Evolutionary conservation across 345 rosid genomes (phyloP), one percentile per base, ranked within the genome.

Genomic region (Abelmoschus esculentus): DNA sequence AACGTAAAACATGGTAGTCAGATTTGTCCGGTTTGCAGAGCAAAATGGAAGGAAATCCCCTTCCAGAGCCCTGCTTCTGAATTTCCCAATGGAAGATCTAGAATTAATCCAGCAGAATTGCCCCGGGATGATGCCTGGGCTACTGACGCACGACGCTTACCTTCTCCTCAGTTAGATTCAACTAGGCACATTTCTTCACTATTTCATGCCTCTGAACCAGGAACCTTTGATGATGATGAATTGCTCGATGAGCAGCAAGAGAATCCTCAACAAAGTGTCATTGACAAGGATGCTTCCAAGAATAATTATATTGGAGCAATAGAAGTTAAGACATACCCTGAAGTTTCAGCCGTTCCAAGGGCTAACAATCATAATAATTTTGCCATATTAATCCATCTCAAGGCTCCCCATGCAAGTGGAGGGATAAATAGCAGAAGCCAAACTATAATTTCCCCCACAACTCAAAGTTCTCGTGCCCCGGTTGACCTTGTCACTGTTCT

Each of bases 401-500:
- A 90, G 72, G 99, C 99, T 77, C 88, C 96, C 57, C 66, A 76
- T 67, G 62, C 81, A 19, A 73, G 73, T 67, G 78, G 71, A 70
- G 75, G 75, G 22, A 72, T 79, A 69, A 67, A 74, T 72, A 38
- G 59, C 15, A 18, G 28, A 22, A 62, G 68, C 32, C 78, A 72
- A 54, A 61, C 61, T 65, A 81, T 72, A 46, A 32, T 66, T 10
- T 68, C 63, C 3, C 17, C 69, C 19, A 29, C 40, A 29, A 50
- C 81, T 72, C 80, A 76, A 57, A 75, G 73, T 71, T 83, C 91
- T 7, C 93, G 97, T 34, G 92, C 92, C 71, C 86, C 97, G 12
- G 83, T 96, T 28, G 99, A 96, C 78, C 84, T 96, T 61, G 90
- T 96, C 54, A 92, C 99, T 1, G 97, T 96, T 66, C 98, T 96